Evolutionary conservation across 495 filamentous ascomycete species (phyloP), one percentile per base, ranked within the genome.

Genomic region (Chaetomium cochliodes): DNA sequence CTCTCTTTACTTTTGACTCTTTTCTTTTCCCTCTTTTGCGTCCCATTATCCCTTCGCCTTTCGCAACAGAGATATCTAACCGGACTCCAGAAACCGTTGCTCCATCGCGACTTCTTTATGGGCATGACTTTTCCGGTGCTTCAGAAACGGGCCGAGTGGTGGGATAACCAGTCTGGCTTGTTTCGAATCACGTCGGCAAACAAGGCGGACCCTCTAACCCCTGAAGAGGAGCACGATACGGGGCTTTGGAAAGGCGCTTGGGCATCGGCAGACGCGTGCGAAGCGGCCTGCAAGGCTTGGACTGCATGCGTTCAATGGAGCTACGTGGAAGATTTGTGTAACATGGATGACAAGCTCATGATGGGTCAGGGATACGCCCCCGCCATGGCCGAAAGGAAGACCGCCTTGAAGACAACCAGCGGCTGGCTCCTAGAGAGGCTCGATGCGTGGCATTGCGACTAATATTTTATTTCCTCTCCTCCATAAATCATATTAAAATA

Each of bases 341-440:
- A 33, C 30, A 60, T 65, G 63, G 63, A 65, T n/a, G 56, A 65
- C 20, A 65, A 60, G 25, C 39, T 65, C 2, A 60, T 60, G 8
- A 65, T 65, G 63, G 63, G 63, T 3, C 63, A 65, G 37, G 63
- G 63, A 20, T 60, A 60, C 30, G 63, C 63, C 13, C 63, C 63
- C 8, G 63, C 63, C 2, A 60, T 60, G 63, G 26, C 49, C 9
- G 63, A 65, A 33, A 60, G 63, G n/a, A 65, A 65, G 47, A 65
- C 57, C 12, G 63, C 56, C 33, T 13, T 65, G 13, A 65, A 60
- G 57, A 59, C 44, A 26, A 65, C 63, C 9, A 65, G 63, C 42
- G 63, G 63, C 5, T 65, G 63, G 63, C 42, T 65, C 23, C 30
- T 22, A 4, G 63, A 65, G 1, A 65, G 57, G 41, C 16, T 65